phyloP scores from a whole-genome alignment of 2,329 filamentous ascomycete genomes.

The Fusarium floridanum region DNA sequence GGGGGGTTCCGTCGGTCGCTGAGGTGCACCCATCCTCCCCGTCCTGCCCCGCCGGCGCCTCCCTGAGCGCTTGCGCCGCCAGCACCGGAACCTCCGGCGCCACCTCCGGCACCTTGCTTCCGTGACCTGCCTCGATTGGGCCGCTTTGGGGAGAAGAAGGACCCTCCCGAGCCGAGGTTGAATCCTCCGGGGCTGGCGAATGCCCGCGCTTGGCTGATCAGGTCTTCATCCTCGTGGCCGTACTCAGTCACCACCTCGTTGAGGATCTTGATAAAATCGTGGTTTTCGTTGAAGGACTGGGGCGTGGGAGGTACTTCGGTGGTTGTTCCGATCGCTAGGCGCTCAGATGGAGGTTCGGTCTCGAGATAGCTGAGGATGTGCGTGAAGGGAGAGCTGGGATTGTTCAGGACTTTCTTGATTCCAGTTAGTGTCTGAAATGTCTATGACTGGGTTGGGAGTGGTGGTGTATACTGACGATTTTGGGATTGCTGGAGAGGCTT shows the following conservation, averaged over 20 bases:
- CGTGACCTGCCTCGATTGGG: slow-evolving; percentile 50
- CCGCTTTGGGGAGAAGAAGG: slow-evolving; percentile 61
- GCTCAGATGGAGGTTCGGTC: slow-evolving; percentile 65
- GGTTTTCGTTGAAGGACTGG: slow-evolving; percentile 70
- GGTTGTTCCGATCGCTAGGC: slow-evolving; percentile 71
- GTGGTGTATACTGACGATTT: slow-evolving; percentile 62
- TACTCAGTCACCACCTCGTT: slow-evolving; percentile 68
- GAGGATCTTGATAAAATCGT: slow-evolving; percentile 69
- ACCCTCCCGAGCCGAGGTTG: slow-evolving; percentile 65
- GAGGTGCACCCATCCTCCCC: slow-evolving; percentile 74
- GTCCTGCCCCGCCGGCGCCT: slow-evolving; percentile 70
- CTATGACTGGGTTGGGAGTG: background rate
- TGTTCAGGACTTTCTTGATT: slow-evolving; percentile 69
- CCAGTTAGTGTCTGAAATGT: slow-evolving; percentile 25
- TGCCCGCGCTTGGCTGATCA: slow-evolving; percentile 69
- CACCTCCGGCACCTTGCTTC: slow-evolving; percentile 55
- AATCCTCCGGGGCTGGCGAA: slow-evolving; percentile 70
- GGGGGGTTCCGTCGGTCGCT: slow-evolving; percentile 74
- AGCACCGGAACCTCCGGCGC: slow-evolving; percentile 60
- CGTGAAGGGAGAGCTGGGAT: slow-evolving; percentile 58
- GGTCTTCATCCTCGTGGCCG: slow-evolving; percentile 67
- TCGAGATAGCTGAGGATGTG: slow-evolving; percentile 72
- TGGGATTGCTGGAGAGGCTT: slow-evolving; percentile 63
- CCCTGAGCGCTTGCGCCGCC: slow-evolving; percentile 71
- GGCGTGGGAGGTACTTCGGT: slow-evolving; percentile 72